Evolutionary conservation across 225 moss, liverwort and hornwort species (phyloP), one percentile per base, ranked within the genome.

Genomic region (Neckera pumila): DNA sequence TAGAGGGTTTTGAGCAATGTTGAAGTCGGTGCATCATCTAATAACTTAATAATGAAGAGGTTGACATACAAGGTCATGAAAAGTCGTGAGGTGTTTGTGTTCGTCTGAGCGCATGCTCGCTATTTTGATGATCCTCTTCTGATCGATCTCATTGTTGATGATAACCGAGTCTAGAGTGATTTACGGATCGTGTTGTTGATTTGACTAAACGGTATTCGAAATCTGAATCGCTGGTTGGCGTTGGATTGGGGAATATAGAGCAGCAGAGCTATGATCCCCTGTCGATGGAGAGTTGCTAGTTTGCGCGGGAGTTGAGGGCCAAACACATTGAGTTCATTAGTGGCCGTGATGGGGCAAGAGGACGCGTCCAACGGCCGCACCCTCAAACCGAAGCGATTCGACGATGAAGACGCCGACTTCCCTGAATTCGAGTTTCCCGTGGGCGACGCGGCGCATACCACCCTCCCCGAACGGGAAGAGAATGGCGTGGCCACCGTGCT

Each of bases 341-440:
- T 22, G n/a, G 40, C 16, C 67, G 60, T n/a, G 83, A 93, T 93
- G 93, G 93, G 85, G 79, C 90, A 80, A 71, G 89, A 80, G 70
- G 85, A 87, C 9, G 43, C 38, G 16, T 49, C 66, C 53, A 63
- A 73, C 25, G 88, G 86, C 83, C 87, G 86, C 47, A 80, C 76
- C 71, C 56, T 92, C 25, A 90, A 86, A 61, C 92, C 90, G 33
- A 87, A 83, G 63, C 93, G 84, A 74, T 84, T 91, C 21, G 79
- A 87, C 33, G 92, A 92, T 69, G 87, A 87, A 30, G 93, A 92
- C 63, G 57, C 77, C 18, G 91, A 92, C 84, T 88, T 93, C 64
- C 92, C 93, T 4, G 90, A 93, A 79, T 93, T 93, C 17, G 89
- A 92, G 84, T 91, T 91, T 27, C 91, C 90, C 8, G 90, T 88